A percentile compares a stretch with the other conserved stretches of the same genome.
Conservation (phyloP, 805 yeast species). For the Zygosaccharomyces bisporus region DNA sequence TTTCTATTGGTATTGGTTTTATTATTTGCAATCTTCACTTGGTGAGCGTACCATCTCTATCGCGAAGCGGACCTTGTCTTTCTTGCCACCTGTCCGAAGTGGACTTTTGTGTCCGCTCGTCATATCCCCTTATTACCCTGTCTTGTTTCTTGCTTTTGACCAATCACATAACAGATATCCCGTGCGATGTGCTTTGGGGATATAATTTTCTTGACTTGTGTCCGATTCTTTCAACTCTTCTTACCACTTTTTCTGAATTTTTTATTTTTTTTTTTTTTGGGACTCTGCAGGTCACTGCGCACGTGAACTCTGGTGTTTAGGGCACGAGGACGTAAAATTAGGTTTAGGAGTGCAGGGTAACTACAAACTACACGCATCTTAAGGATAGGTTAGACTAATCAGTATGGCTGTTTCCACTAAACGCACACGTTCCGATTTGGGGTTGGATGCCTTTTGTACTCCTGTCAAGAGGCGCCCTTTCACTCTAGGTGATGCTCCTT, state of each 20-base stretch:
- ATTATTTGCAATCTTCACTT: neutral
- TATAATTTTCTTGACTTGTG: slow-evolving; percentile 16
- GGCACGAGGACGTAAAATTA: slow-evolving; percentile 1
- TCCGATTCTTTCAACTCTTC: slow-evolving; percentile 23
- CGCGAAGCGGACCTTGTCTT: neutral
- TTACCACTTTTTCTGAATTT: slow-evolving; percentile 24
- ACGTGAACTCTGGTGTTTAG: slow-evolving; percentile 5
- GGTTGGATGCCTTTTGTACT: slow-evolving; percentile 7
- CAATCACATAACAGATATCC: slow-evolving; percentile 21
- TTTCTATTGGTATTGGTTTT: neutral
- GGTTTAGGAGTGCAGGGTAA: slow-evolving; percentile 3
- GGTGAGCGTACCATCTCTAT: neutral
- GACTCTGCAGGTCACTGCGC: slow-evolving; percentile 1
- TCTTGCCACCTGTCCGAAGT: slow-evolving; percentile 3
- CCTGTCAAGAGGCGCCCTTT: slow-evolving; percentile 14
- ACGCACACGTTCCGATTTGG: slow-evolving; percentile 21
- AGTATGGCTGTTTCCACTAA: slow-evolving; percentile 24
- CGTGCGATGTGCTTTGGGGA: slow-evolving; percentile 11
- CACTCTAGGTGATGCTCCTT: slow-evolving; percentile 7
- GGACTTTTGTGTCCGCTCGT: slow-evolving; percentile 2
- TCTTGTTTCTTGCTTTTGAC: slow-evolving; percentile 11
- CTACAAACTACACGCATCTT: neutral
- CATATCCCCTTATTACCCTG: slow-evolving; percentile 17
- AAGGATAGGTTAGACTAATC: neutral
- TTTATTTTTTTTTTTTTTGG: neutral